Percentiles rank a stretch among this genome's conserved stretches.
Evolutionary conservation across 306 rosid species (phyloP).

Genomic region (Spatholobus suberectus): DNA sequence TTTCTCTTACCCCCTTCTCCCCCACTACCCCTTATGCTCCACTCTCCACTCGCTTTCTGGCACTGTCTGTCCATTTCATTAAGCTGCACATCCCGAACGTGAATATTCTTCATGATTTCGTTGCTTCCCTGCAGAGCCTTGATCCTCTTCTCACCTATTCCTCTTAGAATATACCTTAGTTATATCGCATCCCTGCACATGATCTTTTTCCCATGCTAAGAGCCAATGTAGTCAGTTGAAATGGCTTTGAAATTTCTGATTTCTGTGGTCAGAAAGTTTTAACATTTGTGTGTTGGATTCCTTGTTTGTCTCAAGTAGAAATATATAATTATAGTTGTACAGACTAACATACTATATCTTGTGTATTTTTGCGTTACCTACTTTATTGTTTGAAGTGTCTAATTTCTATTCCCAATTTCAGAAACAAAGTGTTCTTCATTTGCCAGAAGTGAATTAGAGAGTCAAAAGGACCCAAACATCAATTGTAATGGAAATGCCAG

Average conservation of each 20-base stretch:
- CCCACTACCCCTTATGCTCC: not conserved
- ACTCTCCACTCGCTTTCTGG: not conserved
- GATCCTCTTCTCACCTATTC: not conserved
- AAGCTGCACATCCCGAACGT: not conserved
- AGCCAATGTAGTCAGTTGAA: constrained; percentile 7
- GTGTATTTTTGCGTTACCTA: constrained; percentile 23
- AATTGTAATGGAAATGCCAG: constrained; percentile 55
- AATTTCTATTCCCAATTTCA: constrained; percentile 51
- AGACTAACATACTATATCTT: not conserved
- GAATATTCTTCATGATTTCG: not conserved
- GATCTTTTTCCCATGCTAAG: not conserved
- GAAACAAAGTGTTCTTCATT: constrained; percentile 83
- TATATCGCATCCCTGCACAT: not conserved
- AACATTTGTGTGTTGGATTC: not conserved
- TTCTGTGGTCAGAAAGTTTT: not conserved
- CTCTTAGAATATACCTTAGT: not conserved
- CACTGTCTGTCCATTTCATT: not conserved
- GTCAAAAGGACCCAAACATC: constrained; percentile 57
- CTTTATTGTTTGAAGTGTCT: constrained; percentile 29
- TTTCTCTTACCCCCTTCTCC: not conserved
- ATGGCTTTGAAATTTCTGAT: constrained; percentile 33
- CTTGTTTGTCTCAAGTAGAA: not conserved
- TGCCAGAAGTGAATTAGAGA: constrained; percentile 72
- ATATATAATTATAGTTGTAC: constrained; percentile 13
- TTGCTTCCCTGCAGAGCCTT: not conserved